Evolutionary conservation across 202 grass and related monocot genomes (phyloP), one percentile per base, ranked within the genome.

Genomic region (Miscanthus sacchariflorus): DNA sequence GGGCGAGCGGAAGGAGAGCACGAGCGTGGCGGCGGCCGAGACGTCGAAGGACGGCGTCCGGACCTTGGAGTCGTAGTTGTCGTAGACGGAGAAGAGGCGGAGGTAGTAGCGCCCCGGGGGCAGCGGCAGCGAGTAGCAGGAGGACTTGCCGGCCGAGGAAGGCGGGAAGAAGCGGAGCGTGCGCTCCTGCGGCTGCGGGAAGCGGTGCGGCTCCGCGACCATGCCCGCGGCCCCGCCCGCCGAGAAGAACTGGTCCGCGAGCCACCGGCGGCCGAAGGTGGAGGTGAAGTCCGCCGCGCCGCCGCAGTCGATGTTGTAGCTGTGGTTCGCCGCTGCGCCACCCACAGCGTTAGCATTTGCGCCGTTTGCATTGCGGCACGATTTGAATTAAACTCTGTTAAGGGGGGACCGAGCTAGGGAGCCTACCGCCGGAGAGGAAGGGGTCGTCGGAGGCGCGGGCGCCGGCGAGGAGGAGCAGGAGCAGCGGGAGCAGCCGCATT

Each of bases 271-370:
- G 10, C 94, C 94, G 83, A 96, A 96, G 24, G 64, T 12, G 0
- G 94, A 96, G 40, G 93, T 95, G 91, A 96, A 99, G 90, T 96
- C 92, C 50, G 90, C 28, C 23, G 93, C 70, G 23, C 94, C 97
- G 7, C 97, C 97, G 85, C 97, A 99, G 91, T 99, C 97, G 88
- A 99, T 95, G 94, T 99, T 99, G 90, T 88, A 97, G 72, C 90
- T 93, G 90, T 94, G 85, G 81, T 94, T 94, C 72, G 78, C 86
- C 84, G 85, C 76, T 90, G 87, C n/a, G 14, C 15, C 5, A 24
- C 8, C 15, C 5, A 24, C 8, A 8, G 18, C 6, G 9, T 78
- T 33, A 82, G 54, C 33, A 21, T 39, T 25, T 27, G 23, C 2
- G 68, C 2, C n/a, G 45, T 6, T 28, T 2, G 10, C 12, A 28